These are phyloP conservation scores for Botrytis fabae DNA, from an alignment of 2,329 filamentous ascomycete genomes.

Conservation along the genomic window DNA sequence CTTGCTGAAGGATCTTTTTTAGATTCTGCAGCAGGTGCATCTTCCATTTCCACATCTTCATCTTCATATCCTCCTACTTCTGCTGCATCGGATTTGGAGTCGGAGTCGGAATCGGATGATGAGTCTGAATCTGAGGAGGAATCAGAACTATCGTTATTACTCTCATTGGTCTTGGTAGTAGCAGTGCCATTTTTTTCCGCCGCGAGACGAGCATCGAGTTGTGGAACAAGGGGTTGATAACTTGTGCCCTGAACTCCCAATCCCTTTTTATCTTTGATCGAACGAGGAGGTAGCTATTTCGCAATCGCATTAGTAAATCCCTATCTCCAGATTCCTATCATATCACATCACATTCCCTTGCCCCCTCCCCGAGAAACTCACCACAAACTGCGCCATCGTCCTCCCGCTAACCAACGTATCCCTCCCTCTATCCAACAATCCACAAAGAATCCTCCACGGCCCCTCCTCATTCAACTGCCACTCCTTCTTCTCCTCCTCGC, in stretches of 20 bases:
- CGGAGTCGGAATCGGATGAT: neutral
- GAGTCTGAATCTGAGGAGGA: conserved; percentile 15
- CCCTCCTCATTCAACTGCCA: conserved; percentile 34
- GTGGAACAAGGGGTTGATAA: conserved; percentile 28
- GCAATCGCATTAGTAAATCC: neutral
- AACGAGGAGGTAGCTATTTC: conserved; percentile 27
- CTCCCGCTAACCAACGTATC: conserved; percentile 29
- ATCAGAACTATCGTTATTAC: conserved; percentile 8
- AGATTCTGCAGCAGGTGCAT: conserved; percentile 5
- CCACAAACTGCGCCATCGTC: conserved; percentile 31
- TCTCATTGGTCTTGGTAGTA: neutral
- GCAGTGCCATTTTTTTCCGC: conserved; percentile 13
- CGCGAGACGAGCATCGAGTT: conserved; percentile 29
- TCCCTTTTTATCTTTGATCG: conserved; percentile 31
- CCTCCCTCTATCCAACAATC: conserved; percentile 32
- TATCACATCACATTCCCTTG: neutral
- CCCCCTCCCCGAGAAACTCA: conserved; percentile 24
- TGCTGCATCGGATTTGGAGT: conserved; percentile 1
- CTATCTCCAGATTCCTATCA: neutral
- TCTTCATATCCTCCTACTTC: conserved; percentile 5
- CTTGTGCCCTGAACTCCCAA: conserved; percentile 30
- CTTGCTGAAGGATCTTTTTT: neutral
- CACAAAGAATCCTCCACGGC: conserved; percentile 35
- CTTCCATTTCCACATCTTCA: conserved; percentile 23
- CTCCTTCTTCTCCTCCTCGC: conserved; percentile 30